Evolutionary conservation across 352 stramenopile genomes (phyloP), one percentile per base, ranked within the genome.

Genomic region (Peronospora belbahrii): DNA sequence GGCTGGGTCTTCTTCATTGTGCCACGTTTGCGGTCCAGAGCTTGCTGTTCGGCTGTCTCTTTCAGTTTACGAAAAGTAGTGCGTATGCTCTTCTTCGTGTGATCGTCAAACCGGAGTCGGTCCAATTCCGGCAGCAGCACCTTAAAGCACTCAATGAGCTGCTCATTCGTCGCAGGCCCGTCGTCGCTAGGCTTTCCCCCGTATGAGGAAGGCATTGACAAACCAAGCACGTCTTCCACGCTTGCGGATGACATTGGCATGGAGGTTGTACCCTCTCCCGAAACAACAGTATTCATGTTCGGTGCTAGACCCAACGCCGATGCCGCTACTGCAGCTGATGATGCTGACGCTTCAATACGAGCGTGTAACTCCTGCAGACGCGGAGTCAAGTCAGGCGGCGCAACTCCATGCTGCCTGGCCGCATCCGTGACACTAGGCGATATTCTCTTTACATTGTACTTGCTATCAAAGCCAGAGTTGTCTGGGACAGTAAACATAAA

Each of bases 81-180:
- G n/a, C 68, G 68, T 42, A 80, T 80, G 32, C 68, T 79, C 38
- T 68, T 76, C 56, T 79, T 79, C 17, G 68, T 70, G 50, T 74
- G 68, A 27, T 79, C 68, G 23, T 79, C 68, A 34, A 79, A 79
- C 14, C 68, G 62, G 23, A 79, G 52, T 48, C 68, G 65, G 45
- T 79, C 68, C 28, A 79, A 48, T 35, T 79, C 68, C 2, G 65
- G 68, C 13, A 79, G 65, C 39, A 79, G 38, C 42, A 74, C 30
- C 24, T 68, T 75, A 36, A 79, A 70, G 35, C 62, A 65, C 40
- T 59, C 62, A 10, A 79, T 46, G 22, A 79, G 59, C 42, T 79
- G 65, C 44, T 79, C 65, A 41, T 75, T 73, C 4, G 55, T 70
- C 28, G 59, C 53, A 19, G 56, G 59, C 5, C 40, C 34, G 27